A percentile compares a stretch with the other conserved stretches of the same genome.
phyloP scores from a whole-genome alignment of 106 monocot genomes.

The Dactylorhiza incarnata region DNA sequence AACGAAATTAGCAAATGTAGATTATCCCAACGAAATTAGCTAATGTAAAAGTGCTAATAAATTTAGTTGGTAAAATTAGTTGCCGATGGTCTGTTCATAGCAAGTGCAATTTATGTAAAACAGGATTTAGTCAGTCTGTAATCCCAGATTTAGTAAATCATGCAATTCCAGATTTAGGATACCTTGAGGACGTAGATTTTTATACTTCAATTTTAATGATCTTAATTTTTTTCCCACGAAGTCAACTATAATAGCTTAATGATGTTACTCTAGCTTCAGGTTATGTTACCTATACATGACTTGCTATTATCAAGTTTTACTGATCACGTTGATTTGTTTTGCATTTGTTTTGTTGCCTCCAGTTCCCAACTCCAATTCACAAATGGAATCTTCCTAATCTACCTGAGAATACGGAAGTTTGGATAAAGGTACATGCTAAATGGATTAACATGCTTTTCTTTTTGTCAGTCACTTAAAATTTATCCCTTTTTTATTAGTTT shows the following conservation, averaged over 20 bases:
- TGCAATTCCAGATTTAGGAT: no score
- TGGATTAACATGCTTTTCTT: neutral
- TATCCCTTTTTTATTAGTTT: neutral
- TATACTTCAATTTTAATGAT: no score
- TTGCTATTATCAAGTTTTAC: neutral
- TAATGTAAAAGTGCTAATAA: neutral
- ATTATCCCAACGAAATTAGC: neutral
- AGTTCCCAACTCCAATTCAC: constrained; percentile 96
- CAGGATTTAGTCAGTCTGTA: no score
- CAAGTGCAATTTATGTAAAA: no score
- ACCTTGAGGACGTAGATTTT: neutral
- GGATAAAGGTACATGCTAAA: constrained; percentile 68
- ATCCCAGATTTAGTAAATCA: no score
- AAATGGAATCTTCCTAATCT: constrained; percentile 90
- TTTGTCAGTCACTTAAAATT: neutral
- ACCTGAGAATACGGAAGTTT: constrained; percentile 76
- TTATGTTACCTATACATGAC: neutral
- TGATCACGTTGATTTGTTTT: neutral
- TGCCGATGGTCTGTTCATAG: neutral
- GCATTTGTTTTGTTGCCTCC: neutral
- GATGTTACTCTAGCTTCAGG: neutral
- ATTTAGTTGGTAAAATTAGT: neutral
- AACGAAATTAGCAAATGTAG: no score
- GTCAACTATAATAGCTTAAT: neutral
- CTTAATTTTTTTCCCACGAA: neutral